Percentiles rank a stretch among this genome's conserved stretches.
Evolutionary conservation across 768 basidiomycete species (phyloP).

Genomic region (Cubamyces sp.): DNA sequence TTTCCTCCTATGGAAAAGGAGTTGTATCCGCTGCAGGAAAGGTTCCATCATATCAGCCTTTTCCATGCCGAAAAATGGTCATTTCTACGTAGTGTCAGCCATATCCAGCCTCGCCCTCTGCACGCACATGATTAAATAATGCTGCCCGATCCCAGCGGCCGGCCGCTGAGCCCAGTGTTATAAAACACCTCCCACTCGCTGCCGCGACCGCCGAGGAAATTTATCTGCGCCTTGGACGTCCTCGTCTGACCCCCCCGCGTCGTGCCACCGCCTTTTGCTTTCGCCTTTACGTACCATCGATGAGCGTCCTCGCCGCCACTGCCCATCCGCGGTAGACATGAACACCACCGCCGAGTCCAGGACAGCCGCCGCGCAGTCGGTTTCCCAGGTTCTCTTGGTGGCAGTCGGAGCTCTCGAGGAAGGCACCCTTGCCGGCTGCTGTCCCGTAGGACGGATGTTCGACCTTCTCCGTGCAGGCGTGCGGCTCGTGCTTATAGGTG

Average conservation of each 20-base stretch:
- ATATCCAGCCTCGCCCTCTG: background rate
- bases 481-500: constrained; percentile 5
- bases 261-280: background rate
- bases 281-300: constrained; percentile 1
- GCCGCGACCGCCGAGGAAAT: constrained; percentile 4
- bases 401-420: constrained; percentile 12
- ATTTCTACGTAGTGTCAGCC: too few relatives aligned
- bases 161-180: background rate
- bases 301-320: constrained; percentile 5
- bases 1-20: too few relatives aligned
- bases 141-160: constrained; percentile 1
- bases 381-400: constrained; percentile 14
- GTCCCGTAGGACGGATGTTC: constrained; percentile 16
- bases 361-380: constrained; percentile 14
- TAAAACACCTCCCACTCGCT: constrained; percentile 1
- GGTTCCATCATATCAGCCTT: too few relatives aligned
- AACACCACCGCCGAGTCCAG: constrained; percentile 11
- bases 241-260: background rate
- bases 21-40: too few relatives aligned
- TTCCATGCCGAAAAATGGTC: too few relatives aligned
- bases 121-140: constrained; percentile 13
- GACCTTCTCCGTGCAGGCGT: constrained; percentile 4
- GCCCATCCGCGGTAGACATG: constrained; percentile 14
- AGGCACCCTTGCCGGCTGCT: constrained; percentile 3
- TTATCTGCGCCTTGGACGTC: background rate